Conservation (phyloP, 164 flowering plant genomes). For the Houttuynia cordata region DNA sequence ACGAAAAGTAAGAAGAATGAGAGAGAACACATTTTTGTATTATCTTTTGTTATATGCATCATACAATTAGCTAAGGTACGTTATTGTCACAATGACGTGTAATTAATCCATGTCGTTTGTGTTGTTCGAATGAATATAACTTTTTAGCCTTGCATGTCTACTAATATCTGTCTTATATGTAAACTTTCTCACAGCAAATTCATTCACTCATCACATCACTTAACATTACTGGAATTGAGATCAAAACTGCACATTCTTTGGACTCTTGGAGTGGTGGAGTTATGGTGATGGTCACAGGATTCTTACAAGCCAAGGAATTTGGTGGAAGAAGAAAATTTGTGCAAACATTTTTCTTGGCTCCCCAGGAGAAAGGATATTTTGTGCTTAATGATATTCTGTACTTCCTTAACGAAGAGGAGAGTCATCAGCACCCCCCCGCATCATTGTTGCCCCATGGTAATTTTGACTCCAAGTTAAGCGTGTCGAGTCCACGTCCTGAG, state of each 20-base stretch:
- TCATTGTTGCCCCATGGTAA: slow-evolving; percentile 29
- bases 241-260: slow-evolving; percentile 54
- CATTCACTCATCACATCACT: slow-evolving; percentile 64
- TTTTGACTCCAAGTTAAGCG: slow-evolving; percentile 30
- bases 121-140: too few relatives aligned
- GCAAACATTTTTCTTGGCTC: slow-evolving; percentile 89
- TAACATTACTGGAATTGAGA: slow-evolving; percentile 48
- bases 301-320: slow-evolving; percentile 39
- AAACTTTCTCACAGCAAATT: slow-evolving; percentile 51
- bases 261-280: slow-evolving; percentile 89
- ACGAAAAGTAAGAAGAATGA: not conserved
- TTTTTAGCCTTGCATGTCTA: too few relatives aligned
- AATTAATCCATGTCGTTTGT: too few relatives aligned
- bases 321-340: slow-evolving; percentile 49
- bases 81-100: too few relatives aligned
- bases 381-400: slow-evolving; percentile 89
- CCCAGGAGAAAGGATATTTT: slow-evolving; percentile 88
- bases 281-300: slow-evolving; percentile 75
- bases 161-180: not conserved
- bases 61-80: too few relatives aligned
- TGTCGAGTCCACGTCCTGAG: slow-evolving; percentile 31
- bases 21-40: not conserved
- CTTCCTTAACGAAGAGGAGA: slow-evolving; percentile 52
- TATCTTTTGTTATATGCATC: not conserved
- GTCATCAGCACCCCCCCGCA: slow-evolving; percentile 46